Base-by-base conservation (phyloP, 2,329 filamentous ascomycete genomes). In the Aspergillus neoniger region DNA sequence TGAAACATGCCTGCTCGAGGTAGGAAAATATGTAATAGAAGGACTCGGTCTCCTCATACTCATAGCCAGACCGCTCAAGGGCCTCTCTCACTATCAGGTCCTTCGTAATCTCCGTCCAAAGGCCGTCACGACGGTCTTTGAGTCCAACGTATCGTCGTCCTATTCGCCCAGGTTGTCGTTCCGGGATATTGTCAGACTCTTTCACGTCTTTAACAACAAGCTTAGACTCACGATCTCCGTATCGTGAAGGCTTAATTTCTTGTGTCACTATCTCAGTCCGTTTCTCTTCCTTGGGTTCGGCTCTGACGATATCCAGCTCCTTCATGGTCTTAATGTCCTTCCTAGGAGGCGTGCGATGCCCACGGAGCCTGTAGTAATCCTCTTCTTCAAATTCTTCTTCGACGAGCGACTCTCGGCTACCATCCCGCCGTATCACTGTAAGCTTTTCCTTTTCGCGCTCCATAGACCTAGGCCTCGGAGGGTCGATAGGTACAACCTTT, bases 61-160 rank as follows among this genome's bases (percentile, higher is more conserved):
- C 88, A 76, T 96, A 98, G 2, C 91, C 91, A 72, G 88, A 80
- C 69, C 89, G 83, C 67, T 96, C 89, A 65, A 98, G 91, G 17
- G 95, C 95, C 73, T 97, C 92, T 55, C 89, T 87, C 60, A 89
- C 83, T 15, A 98, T 91, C 38, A 98, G 79, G 67, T 96, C 93
- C 78, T 96, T 96, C 49, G 94, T 96, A 68, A 99, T 92, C 77
- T 98, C 95, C 0, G 95, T 99, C 94, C 94, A 98, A 81, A 96
- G 91, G 61, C 89, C 86, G 58, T 85, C 83, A 38, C 69, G 72
- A 28, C 71, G 72, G 47, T 77, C 70, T 39, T 75, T 76, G 41
- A 73, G 64, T 7, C 71, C 72, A 8, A 72, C 72, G 52, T 78
- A 76, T 32, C 83, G 79, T 55, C 82, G 82, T 21, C 72, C 78